phyloP scores from a whole-genome alignment of 306 rosid genomes.

The Cicer chorassanicum region DNA sequence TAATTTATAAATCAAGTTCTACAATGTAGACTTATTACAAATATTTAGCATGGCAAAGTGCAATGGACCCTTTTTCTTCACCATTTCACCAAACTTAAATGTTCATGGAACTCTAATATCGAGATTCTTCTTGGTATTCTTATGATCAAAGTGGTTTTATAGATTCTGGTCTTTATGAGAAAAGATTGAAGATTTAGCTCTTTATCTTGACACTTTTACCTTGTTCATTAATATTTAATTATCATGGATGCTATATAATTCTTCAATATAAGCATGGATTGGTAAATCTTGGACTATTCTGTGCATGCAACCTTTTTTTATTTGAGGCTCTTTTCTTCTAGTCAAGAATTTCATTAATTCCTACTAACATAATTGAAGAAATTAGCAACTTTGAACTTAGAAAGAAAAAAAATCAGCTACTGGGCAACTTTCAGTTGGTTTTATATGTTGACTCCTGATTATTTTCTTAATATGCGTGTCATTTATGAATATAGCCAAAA shows the following conservation, averaged over 20 bases:
- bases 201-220: conserved; percentile 22
- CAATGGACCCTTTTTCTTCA: conserved; percentile 1
- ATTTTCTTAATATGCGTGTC: conserved; percentile 10
- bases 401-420: background rate
- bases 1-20: conserved; percentile 16
- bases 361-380: too few species aligned
- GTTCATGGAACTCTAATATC: conserved; percentile 17
- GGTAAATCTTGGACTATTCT: too few species aligned
- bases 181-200: conserved; percentile 20
- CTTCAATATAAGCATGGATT: too few species aligned
- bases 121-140: conserved; percentile 1
- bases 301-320: too few species aligned
- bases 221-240: too few species aligned
- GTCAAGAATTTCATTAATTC: too few species aligned
- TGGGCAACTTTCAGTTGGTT: background rate
- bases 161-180: conserved; percentile 27
- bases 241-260: too few species aligned
- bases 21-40: background rate
- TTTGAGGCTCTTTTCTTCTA: too few species aligned
- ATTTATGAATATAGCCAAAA: conserved; percentile 15
- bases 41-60: conserved; percentile 6
- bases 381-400: too few species aligned
- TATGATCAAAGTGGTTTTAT: background rate
- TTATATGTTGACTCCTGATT: conserved; percentile 12
- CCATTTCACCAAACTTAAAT: conserved; percentile 7